These are phyloP conservation scores for Botrytis pseudocinerea DNA, from an alignment of 2,329 filamentous ascomycete genomes.

Conservation along the genomic window DNA sequence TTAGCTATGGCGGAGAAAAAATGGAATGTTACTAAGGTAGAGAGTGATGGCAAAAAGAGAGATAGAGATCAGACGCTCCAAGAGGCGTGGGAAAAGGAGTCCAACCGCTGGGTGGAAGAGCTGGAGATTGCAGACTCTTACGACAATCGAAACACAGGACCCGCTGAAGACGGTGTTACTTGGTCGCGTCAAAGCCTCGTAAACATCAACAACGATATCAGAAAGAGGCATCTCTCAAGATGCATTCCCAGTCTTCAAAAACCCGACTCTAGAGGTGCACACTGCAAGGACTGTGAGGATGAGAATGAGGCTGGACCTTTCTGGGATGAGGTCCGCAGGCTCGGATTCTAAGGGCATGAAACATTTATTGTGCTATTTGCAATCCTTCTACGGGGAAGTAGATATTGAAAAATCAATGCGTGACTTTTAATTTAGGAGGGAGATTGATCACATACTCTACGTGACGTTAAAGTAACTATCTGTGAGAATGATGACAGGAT, in stretches of 20 bases:
- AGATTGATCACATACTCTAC: not conserved
- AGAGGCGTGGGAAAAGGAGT: too few species aligned
- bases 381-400: not conserved
- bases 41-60: too few species aligned
- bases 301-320: not conserved
- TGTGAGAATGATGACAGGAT: not conserved
- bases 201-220: not conserved
- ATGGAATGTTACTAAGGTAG: too few species aligned
- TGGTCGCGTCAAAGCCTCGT: not conserved
- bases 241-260: not conserved
- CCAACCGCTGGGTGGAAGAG: too few species aligned
- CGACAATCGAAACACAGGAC: not conserved
- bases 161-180: not conserved
- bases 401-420: not conserved
- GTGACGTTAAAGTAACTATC: not conserved
- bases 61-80: too few species aligned
- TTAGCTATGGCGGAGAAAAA: too few species aligned
- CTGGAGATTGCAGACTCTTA: accelerated
- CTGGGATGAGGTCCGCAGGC: not conserved
- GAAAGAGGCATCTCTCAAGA: accelerated
- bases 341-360: not conserved
- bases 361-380: not conserved
- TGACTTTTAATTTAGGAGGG: not conserved
- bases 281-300: not conserved
- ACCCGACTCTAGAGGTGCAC: accelerated